These are phyloP conservation scores for Vachellia pachyceras DNA, from an alignment of 306 rosid genomes.

Conservation along the genomic window DNA sequence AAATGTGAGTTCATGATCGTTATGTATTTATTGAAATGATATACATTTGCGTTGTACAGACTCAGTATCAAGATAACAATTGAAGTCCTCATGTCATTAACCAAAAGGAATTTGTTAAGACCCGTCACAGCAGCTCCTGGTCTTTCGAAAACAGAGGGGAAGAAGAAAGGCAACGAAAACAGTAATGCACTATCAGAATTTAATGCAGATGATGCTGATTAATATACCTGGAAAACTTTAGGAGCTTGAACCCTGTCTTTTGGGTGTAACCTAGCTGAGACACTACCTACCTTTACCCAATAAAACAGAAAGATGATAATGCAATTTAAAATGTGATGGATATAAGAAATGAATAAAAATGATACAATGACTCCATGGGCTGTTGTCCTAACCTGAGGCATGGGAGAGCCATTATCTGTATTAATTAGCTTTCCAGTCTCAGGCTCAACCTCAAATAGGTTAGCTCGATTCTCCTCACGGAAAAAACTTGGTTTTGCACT, in stretches of 20 bases:
- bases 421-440: slow-evolving; percentile 91
- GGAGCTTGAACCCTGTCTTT: slow-evolving; percentile 54
- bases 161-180: too few species aligned
- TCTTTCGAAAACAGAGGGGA: too few species aligned
- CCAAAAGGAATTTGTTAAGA: background rate
- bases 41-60: slow-evolving; percentile 18
- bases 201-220: slow-evolving; percentile 13
- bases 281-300: slow-evolving; percentile 71
- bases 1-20: slow-evolving; percentile 40
- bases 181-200: too few species aligned
- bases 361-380: slow-evolving; percentile 25
- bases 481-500: slow-evolving; percentile 98
- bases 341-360: slow-evolving; percentile 20
- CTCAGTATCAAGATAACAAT: background rate
- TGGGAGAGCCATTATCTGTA: slow-evolving; percentile 97
- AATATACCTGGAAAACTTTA: slow-evolving; percentile 84
- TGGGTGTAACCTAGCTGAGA: slow-evolving; percentile 51
- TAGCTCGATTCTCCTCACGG: slow-evolving; percentile 88
- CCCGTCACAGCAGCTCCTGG: too few species aligned
- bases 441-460: slow-evolving; percentile 89
- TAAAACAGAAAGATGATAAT: background rate
- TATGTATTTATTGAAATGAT: slow-evolving; percentile 16
- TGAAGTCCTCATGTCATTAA: background rate
- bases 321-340: background rate
- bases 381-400: slow-evolving; percentile 73